Percentiles rank a stretch among this genome's conserved stretches.
These are phyloP conservation scores for Colletotrichum musicola DNA, from an alignment of 2,329 filamentous ascomycete species.

Conservation along the genomic window DNA sequence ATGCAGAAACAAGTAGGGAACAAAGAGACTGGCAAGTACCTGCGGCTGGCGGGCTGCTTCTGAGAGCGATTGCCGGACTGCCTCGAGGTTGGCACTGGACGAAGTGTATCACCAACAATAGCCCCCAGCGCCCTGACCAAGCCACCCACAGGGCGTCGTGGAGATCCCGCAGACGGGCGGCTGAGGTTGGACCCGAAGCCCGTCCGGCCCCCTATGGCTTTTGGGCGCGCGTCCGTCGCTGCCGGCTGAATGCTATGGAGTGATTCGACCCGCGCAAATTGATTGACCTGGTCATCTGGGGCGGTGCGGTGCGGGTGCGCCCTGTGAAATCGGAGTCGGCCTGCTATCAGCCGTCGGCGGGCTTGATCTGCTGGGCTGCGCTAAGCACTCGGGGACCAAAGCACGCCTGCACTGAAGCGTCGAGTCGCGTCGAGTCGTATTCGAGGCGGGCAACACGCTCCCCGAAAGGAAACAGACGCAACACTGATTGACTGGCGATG, in stretches of 20 bases:
- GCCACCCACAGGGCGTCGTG: not conserved
- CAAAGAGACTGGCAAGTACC: constrained; percentile 19
- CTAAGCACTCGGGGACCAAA: not conserved
- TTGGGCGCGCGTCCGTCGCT: not conserved
- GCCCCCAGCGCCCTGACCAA: not conserved
- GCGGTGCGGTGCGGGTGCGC: not conserved
- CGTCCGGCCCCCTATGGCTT: not conserved
- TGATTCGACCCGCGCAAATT: constrained; percentile 3
- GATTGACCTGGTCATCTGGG: not conserved
- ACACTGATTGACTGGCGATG: no score
- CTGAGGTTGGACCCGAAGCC: not conserved
- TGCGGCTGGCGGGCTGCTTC: constrained; percentile 5
- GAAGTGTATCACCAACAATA: constrained; percentile 11
- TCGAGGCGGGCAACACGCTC: not conserved
- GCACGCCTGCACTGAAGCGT: not conserved
- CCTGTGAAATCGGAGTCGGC: not conserved
- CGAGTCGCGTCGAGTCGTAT: not conserved
- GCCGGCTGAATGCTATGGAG: not conserved
- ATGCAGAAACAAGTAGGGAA: constrained; percentile 18
- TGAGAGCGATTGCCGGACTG: not conserved
- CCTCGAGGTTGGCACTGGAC: not conserved
- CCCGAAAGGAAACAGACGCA: no score
- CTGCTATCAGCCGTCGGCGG: not conserved
- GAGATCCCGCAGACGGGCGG: constrained; percentile 11
- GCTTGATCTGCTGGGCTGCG: not conserved